A percentile compares a stretch with the other conserved stretches of the same genome.
These are phyloP conservation scores for Trypanosoma platydactyli DNA, from an alignment of 208 protist species.

Conservation along the genomic window DNA sequence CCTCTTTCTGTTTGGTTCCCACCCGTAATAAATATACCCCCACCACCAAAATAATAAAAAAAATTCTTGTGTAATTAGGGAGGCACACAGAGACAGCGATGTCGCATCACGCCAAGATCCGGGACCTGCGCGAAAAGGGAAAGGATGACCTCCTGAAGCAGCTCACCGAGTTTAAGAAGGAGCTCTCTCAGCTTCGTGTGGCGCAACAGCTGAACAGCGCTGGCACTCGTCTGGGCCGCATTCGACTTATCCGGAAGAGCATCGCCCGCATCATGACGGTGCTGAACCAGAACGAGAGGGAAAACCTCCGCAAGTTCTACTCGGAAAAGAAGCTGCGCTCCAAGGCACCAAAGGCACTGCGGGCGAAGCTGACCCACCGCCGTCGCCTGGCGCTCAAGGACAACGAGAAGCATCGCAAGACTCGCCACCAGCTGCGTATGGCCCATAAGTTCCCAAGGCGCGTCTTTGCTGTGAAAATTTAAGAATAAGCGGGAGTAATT, in stretches of 20 bases:
- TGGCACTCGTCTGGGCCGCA: constrained; percentile 93
- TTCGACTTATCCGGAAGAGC: constrained; percentile 96
- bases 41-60: no score
- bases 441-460: constrained; percentile 83
- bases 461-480: constrained; percentile 90
- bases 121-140: constrained; percentile 92
- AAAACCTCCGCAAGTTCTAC: constrained; percentile 94
- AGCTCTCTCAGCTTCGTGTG: constrained; percentile 96
- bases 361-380: constrained; percentile 86
- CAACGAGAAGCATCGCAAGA: constrained; percentile 92
- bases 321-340: constrained; percentile 86
- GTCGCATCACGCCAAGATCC: constrained; percentile 87
- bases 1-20: neutral
- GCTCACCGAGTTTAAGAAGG: constrained; percentile 97
- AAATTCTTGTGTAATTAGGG: neutral
- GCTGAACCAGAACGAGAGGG: constrained; percentile 95
- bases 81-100: constrained; percentile 32
- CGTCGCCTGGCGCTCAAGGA: constrained; percentile 84
- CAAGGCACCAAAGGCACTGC: constrained; percentile 79
- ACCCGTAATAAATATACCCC: no score
- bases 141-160: constrained; percentile 97
- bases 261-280: constrained; percentile 97
- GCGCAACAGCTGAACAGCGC: constrained; percentile 93
- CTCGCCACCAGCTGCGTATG: constrained; percentile 69
- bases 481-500: constrained; percentile 15